Percentiles rank a stretch among this genome's conserved stretches.
These are phyloP conservation scores for Capsicum baccatum DNA, from an alignment of 257 asterid genomes.

Conservation along the genomic window DNA sequence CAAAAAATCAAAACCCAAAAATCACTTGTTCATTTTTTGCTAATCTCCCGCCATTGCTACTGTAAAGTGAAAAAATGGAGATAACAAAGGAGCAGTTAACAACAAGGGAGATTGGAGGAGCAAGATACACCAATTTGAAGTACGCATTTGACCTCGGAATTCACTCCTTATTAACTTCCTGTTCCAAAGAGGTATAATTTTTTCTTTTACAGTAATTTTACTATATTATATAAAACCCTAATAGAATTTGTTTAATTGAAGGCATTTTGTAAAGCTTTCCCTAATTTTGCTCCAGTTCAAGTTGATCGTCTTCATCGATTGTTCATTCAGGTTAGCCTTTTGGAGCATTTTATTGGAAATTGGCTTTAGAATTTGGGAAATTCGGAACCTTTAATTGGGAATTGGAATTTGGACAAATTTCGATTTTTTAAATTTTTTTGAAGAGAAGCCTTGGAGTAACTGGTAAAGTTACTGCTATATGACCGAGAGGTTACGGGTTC, in stretches of 20 bases:
- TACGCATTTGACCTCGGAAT: conserved; percentile 21
- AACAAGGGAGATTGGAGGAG: not conserved
- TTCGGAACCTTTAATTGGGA: not conserved
- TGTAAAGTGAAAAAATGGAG: not conserved
- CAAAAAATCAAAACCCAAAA: not conserved
- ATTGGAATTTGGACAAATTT: too few species aligned
- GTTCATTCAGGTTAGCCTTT: conserved; percentile 36
- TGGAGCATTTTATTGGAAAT: not conserved
- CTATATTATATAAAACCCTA: too few species aligned
- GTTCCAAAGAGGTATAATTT: not conserved
- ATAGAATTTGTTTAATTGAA: not conserved
- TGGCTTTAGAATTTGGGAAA: not conserved
- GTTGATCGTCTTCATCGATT: conserved; percentile 40
- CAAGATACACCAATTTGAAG: conserved; percentile 13
- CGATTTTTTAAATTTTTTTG: too few species aligned
- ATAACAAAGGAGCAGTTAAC: not conserved
- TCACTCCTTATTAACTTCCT: not conserved
- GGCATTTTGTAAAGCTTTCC: conserved; percentile 39
- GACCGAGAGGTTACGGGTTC: too few species aligned
- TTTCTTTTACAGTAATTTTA: too few species aligned
- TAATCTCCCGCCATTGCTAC: not conserved
- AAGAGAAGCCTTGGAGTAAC: too few species aligned
- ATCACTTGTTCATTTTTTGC: not conserved
- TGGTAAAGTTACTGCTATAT: too few species aligned
- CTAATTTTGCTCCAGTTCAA: conserved; percentile 33